A percentile compares a stretch with the other conserved stretches of the same genome.
phyloP scores from a whole-genome alignment of 139 green algal species.

The Tetraselmis striata region DNA sequence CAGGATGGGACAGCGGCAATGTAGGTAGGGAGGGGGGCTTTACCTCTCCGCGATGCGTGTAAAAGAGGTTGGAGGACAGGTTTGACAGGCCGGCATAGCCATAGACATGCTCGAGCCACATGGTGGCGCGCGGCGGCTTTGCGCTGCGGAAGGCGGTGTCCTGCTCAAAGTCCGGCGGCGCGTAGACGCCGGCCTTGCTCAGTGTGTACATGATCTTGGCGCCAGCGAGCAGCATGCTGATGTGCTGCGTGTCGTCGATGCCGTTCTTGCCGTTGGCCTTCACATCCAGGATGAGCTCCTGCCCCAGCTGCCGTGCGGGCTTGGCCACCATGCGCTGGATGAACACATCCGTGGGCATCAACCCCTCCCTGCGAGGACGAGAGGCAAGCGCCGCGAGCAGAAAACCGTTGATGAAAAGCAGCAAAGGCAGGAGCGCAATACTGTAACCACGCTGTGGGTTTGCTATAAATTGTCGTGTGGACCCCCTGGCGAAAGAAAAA shows the following conservation, averaged over 20 bases:
- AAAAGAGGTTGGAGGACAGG: constrained; percentile 45
- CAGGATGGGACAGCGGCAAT: too few relatives aligned
- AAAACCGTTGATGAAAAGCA: constrained; percentile 42
- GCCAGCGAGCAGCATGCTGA: constrained; percentile 36
- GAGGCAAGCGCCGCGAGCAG: neutral
- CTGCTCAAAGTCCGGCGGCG: constrained; percentile 39
- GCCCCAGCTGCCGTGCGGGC: constrained; percentile 33
- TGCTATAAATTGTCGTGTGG: too few relatives aligned
- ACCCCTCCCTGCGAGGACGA: constrained; percentile 17
- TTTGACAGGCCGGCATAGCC: constrained; percentile 45
- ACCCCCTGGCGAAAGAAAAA: too few relatives aligned
- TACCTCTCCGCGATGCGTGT: constrained; percentile 42
- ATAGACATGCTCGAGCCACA: constrained; percentile 59
- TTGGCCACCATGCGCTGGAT: constrained; percentile 16
- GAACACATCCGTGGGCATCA: constrained; percentile 54
- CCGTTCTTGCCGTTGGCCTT: constrained; percentile 36
- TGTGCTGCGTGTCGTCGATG: constrained; percentile 36
- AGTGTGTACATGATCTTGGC: constrained; percentile 48
- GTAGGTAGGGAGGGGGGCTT: too few relatives aligned
- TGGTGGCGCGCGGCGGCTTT: constrained; percentile 35
- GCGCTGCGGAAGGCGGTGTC: constrained; percentile 34
- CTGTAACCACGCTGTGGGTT: too few relatives aligned
- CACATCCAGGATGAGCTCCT: constrained; percentile 51
- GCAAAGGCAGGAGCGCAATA: too few relatives aligned
- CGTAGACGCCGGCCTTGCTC: constrained; percentile 46